Percentiles rank a stretch among this genome's conserved stretches.
Conservation (phyloP, 2,329 filamentous ascomycete genomes). For the Coniochaeta pulveracea region DNA sequence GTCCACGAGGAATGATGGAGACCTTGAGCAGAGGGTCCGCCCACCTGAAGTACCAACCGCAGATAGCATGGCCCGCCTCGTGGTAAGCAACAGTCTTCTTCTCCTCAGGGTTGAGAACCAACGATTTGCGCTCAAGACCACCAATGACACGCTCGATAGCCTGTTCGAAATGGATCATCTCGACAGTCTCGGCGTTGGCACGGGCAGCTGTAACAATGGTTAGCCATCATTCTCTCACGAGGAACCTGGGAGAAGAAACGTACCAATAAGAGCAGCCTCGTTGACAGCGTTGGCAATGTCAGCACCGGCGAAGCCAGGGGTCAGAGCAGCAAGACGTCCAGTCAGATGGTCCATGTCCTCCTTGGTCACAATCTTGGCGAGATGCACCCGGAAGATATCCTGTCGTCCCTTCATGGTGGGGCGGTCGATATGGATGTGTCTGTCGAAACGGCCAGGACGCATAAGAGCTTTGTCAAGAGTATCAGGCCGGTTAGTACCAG, state of each 20-base stretch:
- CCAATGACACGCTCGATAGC: constrained; percentile 96
- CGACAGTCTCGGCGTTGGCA: constrained; percentile 66
- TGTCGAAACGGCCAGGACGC: constrained; percentile 92
- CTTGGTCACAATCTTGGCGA: constrained; percentile 87
- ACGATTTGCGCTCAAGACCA: constrained; percentile 91
- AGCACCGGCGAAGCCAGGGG: constrained; percentile 91
- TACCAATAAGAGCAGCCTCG: constrained; percentile 92
- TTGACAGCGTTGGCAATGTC: constrained; percentile 99
- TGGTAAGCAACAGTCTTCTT: constrained; percentile 51
- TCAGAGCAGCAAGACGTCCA: constrained; percentile 81
- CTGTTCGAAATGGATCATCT: constrained; percentile 88
- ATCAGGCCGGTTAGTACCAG: constrained; percentile 92
- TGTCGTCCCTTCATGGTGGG: constrained; percentile 95
- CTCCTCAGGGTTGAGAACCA: constrained; percentile 86
- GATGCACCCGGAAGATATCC: constrained; percentile 91
- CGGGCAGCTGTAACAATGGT: constrained; percentile 60
- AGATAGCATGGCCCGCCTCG: constrained; percentile 95
- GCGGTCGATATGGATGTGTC: constrained; percentile 88
- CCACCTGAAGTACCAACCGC: constrained; percentile 93
- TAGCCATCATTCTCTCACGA: constrained; percentile 19
- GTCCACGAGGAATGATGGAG: constrained; percentile 92
- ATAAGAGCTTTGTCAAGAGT: constrained; percentile 91
- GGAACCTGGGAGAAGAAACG: constrained; percentile 19
- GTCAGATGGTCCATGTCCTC: constrained; percentile 83
- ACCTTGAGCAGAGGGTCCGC: constrained; percentile 98